Conservation (phyloP, 352 stramenopile species). For the Phytophthora tentaculata region DNA sequence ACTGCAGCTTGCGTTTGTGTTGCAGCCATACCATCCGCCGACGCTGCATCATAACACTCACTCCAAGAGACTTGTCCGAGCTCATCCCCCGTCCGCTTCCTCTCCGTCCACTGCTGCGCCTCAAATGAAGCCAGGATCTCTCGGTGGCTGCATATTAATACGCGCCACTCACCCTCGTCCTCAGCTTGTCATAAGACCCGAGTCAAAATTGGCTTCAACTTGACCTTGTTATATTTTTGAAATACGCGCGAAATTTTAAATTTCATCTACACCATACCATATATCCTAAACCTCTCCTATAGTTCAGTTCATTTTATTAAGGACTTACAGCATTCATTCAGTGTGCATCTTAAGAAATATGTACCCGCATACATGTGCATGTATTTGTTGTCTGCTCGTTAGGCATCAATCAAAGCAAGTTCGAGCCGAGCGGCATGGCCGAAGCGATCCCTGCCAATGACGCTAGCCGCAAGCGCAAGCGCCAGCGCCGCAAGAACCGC, state of each 20-base stretch:
- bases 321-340: too few species aligned
- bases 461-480: constrained; percentile 41
- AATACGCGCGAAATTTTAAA: constrained; percentile 27
- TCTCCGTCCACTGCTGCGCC: constrained; percentile 10
- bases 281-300: not conserved
- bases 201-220: constrained; percentile 31
- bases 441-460: constrained; percentile 18
- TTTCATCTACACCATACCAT: not conserved
- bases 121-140: constrained; percentile 11
- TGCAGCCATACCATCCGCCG: constrained; percentile 56
- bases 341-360: constrained; percentile 26
- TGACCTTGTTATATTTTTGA: constrained; percentile 19
- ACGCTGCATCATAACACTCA: constrained; percentile 44
- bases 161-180: constrained; percentile 13
- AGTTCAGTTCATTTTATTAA: not conserved
- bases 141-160: constrained; percentile 28
- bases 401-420: constrained; percentile 16
- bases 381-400: constrained; percentile 31
- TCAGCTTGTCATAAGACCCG: constrained; percentile 25
- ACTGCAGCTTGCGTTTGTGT: constrained; percentile 69
- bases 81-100: constrained; percentile 18
- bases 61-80: constrained; percentile 22
- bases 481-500: constrained; percentile 39
- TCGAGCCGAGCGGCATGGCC: constrained; percentile 18
- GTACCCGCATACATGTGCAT: too few species aligned